Conservation (phyloP, 805 yeast species). For the Yarrowia sp. region DNA sequence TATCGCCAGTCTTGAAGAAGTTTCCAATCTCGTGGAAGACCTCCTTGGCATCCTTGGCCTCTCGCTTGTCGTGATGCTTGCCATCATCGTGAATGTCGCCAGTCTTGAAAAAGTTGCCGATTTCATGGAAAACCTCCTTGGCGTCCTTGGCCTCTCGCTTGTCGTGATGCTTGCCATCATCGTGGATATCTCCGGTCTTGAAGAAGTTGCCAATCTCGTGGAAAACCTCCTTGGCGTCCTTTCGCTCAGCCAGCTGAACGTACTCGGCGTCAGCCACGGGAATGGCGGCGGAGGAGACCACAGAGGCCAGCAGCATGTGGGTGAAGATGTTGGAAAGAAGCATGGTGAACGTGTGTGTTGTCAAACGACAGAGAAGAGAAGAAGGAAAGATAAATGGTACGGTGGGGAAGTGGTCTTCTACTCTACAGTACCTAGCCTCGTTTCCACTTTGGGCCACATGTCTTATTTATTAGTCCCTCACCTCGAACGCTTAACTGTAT, state of each 20-base stretch:
- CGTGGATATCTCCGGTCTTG: slow-evolving; percentile 12
- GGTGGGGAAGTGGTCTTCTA: slow-evolving; percentile 3
- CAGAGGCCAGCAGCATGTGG: slow-evolving; percentile 22
- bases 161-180: slow-evolving; percentile 12
- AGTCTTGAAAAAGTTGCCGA: slow-evolving; percentile 27
- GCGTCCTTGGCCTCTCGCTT: slow-evolving; percentile 6
- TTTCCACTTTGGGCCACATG: slow-evolving; percentile 11
- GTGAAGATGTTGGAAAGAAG: slow-evolving; percentile 16
- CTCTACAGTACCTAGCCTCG: slow-evolving; percentile 2
- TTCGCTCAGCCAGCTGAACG: slow-evolving; percentile 36
- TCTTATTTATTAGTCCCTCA: slow-evolving; percentile 32
- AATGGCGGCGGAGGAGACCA: slow-evolving; percentile 22
- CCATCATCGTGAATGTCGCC: slow-evolving; percentile 25
- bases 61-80: slow-evolving; percentile 13
- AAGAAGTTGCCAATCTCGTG: slow-evolving; percentile 9
- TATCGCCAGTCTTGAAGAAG: slow-evolving; percentile 30
- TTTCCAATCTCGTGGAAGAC: slow-evolving; percentile 21
- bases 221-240: slow-evolving; percentile 17
- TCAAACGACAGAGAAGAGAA: neutral
- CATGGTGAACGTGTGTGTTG: neutral
- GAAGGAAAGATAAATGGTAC: slow-evolving; percentile 1
- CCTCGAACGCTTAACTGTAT: slow-evolving; percentile 4
- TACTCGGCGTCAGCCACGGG: neutral
- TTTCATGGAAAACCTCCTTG: slow-evolving; percentile 21
- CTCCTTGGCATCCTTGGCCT: slow-evolving; percentile 2